Base-by-base conservation (phyloP, 441 rosid species). In the California macrophylla region DNA sequence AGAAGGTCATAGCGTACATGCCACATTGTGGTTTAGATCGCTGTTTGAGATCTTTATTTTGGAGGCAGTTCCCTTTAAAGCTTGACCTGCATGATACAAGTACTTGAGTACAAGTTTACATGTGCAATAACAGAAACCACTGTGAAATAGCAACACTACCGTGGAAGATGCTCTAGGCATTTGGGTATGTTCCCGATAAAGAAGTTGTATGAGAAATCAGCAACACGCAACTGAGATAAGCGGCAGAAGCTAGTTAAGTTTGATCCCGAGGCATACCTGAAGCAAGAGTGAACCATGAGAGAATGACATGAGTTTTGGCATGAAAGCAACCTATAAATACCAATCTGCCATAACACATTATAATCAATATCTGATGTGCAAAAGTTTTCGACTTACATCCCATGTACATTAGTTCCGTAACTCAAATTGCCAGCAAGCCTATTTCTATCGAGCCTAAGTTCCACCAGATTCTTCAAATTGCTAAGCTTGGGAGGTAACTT, bases 11-110 rank as follows among this genome's bases (percentile, higher is more conserved):
- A 13, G 52, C 23, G 20, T 30, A 76, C 80, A 50, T 69, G 89
- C 98, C 91, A 58, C 98, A 94, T 74, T 82, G 88, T 0, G 81
- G 72, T 69, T 74, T 26, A 66, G 96, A 72, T 25, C 97, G 92
- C 78, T 87, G 98, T 77, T 83, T 88, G 21, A 79, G 72, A 73
- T 86, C 85, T 76, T 82, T 87, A 73, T 67, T 75, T 65, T 82
- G 81, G 64, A 94, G 86, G 80, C 99, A 94, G 76, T 94, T 94
- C 74, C 96, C 97, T 79, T 87, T 97, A 75, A 94, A 94, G 89
- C 89, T 94, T 63, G 82, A 52, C 69, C 99, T 94, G 82, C 75
- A 81, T 21, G 58, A 38, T 64, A 42, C 30, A 38, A 38, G 36
- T 3, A 10, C 18, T 65, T 12, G 15, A 66, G 62, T 64, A 65